Percentiles rank a stretch among this genome's conserved stretches.
phyloP scores from a whole-genome alignment of 2,329 filamentous ascomycete species.

The Penicillium griseofulvum region DNA sequence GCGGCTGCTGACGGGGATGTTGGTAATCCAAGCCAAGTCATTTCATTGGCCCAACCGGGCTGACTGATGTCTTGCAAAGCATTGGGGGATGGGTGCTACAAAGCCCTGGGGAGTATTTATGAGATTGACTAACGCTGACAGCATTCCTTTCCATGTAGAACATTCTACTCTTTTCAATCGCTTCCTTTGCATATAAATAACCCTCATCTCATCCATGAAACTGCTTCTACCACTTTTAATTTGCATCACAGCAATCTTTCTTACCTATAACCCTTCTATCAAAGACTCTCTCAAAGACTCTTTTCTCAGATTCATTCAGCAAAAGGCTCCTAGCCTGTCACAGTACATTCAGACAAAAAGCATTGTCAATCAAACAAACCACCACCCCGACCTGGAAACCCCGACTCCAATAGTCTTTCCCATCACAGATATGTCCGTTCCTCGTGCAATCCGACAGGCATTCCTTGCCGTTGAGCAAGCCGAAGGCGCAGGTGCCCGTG shows the following conservation, averaged over 20 bases:
- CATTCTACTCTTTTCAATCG: conserved; percentile 23
- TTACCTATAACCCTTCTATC: conserved; percentile 26
- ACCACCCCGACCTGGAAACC: conserved; percentile 2
- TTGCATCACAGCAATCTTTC: conserved; percentile 36
- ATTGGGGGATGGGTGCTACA: conserved; percentile 1
- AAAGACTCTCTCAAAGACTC: conserved; percentile 17
- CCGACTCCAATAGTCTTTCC: conserved; percentile 25
- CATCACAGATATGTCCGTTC: conserved; percentile 59
- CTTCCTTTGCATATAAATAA: conserved; percentile 30
- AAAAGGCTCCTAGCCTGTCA: conserved; percentile 18
- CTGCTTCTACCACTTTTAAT: conserved; percentile 37
- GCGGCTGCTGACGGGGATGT: conserved; percentile 29
- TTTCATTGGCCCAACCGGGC: conserved; percentile 10
- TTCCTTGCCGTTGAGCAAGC: conserved; percentile 82
- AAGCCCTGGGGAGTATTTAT: conserved; percentile 11
- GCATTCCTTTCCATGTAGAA: conserved; percentile 4
- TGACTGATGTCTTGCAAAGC: conserved; percentile 30
- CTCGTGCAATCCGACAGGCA: conserved; percentile 75
- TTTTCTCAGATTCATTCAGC: conserved; percentile 18
- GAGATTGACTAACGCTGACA: conserved; percentile 32
- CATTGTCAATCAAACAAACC: conserved; percentile 5
- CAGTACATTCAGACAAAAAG: conserved; percentile 13
- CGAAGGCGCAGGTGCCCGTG: conserved; percentile 83
- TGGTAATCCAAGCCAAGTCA: conserved; percentile 17
- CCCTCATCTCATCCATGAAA: conserved; percentile 31